A percentile compares a stretch with the other conserved stretches of the same genome.
Conservation (phyloP, 768 basidiomycete genomes). For the Suillus alpinus region DNA sequence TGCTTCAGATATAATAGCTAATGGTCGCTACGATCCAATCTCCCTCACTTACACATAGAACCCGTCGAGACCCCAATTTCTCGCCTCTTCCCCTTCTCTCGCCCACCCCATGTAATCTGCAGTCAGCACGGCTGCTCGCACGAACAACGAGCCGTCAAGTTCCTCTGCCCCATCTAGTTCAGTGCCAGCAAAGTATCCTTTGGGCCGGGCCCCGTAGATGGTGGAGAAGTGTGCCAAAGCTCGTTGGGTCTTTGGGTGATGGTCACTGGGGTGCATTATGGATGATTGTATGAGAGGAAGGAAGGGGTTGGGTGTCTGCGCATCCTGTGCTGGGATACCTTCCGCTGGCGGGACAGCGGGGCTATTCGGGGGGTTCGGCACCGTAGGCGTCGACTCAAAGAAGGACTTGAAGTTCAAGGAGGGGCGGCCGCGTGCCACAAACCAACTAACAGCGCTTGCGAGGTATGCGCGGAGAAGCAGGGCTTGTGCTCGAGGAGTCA, state of each 20-base stretch:
- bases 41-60: conserved; percentile 14
- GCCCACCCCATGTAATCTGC: conserved; percentile 19
- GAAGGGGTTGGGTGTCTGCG: conserved; percentile 37
- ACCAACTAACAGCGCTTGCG: conserved; percentile 20
- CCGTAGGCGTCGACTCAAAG: conserved; percentile 11
- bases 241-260: conserved; percentile 32
- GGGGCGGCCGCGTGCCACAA: conserved; percentile 30
- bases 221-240: conserved; percentile 32
- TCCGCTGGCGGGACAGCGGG: background rate
- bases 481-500: conserved; percentile 18
- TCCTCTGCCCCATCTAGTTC: conserved; percentile 29
- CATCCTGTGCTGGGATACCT: background rate
- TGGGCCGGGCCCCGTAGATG: conserved; percentile 27
- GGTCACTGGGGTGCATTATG: conserved; percentile 34
- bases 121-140: conserved; percentile 30
- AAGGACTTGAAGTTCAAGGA: conserved; percentile 29
- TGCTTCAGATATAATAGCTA: background rate
- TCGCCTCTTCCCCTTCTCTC: conserved; percentile 22
- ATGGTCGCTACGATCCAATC: background rate
- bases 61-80: conserved; percentile 26
- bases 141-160: conserved; percentile 37
- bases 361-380: background rate
- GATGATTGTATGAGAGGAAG: conserved; percentile 38
- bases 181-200: conserved; percentile 27
- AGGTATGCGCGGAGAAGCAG: conserved; percentile 31